These are phyloP conservation scores for Trichoderma gracile DNA, from an alignment of 2,329 filamentous ascomycete species.

Conservation along the genomic window DNA sequence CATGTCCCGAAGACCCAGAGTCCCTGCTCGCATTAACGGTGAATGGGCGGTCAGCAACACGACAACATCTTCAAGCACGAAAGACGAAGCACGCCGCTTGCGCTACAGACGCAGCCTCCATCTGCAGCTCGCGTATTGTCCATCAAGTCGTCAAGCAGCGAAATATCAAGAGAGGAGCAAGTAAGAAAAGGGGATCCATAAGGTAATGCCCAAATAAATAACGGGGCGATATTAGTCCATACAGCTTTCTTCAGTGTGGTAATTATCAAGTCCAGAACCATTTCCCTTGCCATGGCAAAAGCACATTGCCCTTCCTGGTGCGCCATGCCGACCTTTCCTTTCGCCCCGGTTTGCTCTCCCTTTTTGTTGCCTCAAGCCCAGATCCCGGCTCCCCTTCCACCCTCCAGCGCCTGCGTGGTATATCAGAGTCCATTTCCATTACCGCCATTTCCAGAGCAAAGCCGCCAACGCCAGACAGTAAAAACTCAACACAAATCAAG, in stretches of 20 bases:
- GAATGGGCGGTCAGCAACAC: conserved; percentile 21
- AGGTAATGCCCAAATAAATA: conserved; percentile 22
- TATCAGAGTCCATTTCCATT: conserved; percentile 27
- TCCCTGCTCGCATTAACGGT: conserved; percentile 2
- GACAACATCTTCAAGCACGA: not conserved
- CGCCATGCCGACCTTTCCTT: conserved; percentile 5
- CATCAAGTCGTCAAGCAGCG: not conserved
- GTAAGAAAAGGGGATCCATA: conserved; percentile 10
- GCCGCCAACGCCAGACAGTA: conserved; percentile 31
- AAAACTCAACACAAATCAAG: conserved; percentile 22
- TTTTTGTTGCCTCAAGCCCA: not conserved
- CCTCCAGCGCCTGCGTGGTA: conserved; percentile 21
- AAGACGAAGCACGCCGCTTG: not conserved
- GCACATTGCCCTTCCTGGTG: not conserved
- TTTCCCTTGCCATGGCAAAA: not conserved
- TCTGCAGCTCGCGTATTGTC: not conserved
- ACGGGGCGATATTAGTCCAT: conserved; percentile 30
- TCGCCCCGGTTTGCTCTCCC: not conserved
- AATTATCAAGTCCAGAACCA: conserved; percentile 20
- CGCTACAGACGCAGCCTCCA: conserved; percentile 1
- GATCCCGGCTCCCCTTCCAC: conserved; percentile 10
- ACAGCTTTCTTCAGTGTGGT: conserved; percentile 26
- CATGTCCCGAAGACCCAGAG: conserved; percentile 4
- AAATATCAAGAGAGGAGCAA: not conserved
- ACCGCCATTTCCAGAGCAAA: conserved; percentile 27